Conservation (phyloP, 345 rosid species). For the Arabidopsis arenosa region DNA sequence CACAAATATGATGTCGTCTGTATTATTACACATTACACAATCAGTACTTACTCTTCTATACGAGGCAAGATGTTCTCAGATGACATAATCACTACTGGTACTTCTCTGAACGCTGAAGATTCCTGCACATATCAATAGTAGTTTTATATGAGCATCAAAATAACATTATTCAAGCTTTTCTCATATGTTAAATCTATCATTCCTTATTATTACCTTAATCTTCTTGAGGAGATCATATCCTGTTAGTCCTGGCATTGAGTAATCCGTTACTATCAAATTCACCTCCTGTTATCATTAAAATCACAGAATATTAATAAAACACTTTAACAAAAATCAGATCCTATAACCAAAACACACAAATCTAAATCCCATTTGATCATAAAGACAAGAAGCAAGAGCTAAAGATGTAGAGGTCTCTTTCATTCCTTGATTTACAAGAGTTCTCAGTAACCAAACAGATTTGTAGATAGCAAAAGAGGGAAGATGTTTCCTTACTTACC, state of each 20-base stretch:
- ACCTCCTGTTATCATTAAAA: constrained; percentile 56
- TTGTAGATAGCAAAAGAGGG: background rate
- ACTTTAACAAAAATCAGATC: background rate
- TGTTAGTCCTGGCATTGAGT: constrained; percentile 87
- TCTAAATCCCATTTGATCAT: background rate
- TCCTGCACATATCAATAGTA: constrained; percentile 48
- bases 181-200: background rate
- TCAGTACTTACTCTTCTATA: constrained; percentile 59
- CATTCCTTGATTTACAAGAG: background rate
- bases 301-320: background rate
- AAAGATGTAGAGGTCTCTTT: background rate
- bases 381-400: constrained; percentile 3
- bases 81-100: constrained; percentile 87
- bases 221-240: constrained; percentile 84
- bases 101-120: constrained; percentile 68
- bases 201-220: constrained; percentile 57
- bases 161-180: background rate
- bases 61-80: constrained; percentile 78
- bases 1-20: background rate
- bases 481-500: constrained; percentile 36
- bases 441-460: constrained; percentile 40
- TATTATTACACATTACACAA: background rate
- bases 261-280: constrained; percentile 80
- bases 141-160: background rate
- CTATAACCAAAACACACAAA: background rate